Base-by-base conservation (phyloP, 2,329 filamentous ascomycete species). In the Akanthomyces uredinophilus region DNA sequence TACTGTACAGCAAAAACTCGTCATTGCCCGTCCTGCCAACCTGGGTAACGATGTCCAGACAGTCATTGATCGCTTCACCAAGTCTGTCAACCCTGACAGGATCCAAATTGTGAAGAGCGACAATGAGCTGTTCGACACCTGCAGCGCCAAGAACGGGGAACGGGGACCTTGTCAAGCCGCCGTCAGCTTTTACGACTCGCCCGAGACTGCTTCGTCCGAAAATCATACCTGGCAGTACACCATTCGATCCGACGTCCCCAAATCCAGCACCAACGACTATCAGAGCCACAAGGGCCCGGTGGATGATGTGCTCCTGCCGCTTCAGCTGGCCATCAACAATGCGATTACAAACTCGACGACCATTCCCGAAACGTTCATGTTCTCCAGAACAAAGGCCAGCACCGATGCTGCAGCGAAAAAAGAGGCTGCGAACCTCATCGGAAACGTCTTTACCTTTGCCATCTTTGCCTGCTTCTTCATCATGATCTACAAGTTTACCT, bases 211-310 rank as follows among this genome's bases (percentile, higher is more conserved):
- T 1, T 58, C 55, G n/a, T 37, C 29, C 8, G 52, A 20, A 1
- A 58, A 58, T 20, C 65, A 69, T 29, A 70, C 66, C 8, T 74
- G 70, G 70, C 66, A 69, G 32, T 73, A 73, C 54, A 67, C 66
- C 0, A 65, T 74, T 24, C 66, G 67, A 1, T 66, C 65, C 20
- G 70, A 73, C 49, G 66, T 67, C 0, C 63, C 65, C 3, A 59
- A 62, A 10, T 47, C 61, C 49, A 82, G 47, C 69, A 88, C 64
- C 52, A 79, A 81, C 65, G 82, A 84, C 39, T 74, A 81, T 29
- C 14, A 49, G 1, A 44, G 43, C 14, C 55, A 58, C 44, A 32
- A 29, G 5, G 22, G 55, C 5, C 20, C 37, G 32, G 55, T 32
- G 22, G 68, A 73, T 43, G 56, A 60, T 2, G 60, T 70, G 11